Evolutionary conservation across 2,329 filamentous ascomycete species (phyloP).

Genomic region (Aspergillus intermedius): DNA sequence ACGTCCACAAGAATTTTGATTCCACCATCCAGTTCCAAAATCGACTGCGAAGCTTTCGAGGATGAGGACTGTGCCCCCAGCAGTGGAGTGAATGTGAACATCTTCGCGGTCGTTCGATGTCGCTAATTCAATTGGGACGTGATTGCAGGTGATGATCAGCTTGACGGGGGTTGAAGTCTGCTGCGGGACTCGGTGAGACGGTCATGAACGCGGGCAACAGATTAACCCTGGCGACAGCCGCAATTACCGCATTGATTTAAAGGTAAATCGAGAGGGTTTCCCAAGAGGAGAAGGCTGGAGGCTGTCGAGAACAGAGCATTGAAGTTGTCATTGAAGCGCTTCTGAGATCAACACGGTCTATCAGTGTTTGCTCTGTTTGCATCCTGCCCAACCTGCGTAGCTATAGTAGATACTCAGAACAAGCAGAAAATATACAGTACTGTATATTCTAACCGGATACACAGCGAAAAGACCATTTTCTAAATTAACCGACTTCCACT

Average conservation of each 20-base stretch:
- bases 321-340: slow-evolving; percentile 1
- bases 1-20: slow-evolving; percentile 93
- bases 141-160: neutral
- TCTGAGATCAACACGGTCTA: slow-evolving; percentile 1
- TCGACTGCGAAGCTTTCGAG: slow-evolving; percentile 84
- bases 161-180: slow-evolving; percentile 1
- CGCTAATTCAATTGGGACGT: slow-evolving; percentile 3
- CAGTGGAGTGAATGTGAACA: slow-evolving; percentile 95
- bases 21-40: slow-evolving; percentile 91
- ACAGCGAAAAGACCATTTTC: too few species aligned
- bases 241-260: neutral
- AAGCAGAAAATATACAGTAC: too few species aligned
- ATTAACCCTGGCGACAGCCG: neutral
- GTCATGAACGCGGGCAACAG: slow-evolving; percentile 6
- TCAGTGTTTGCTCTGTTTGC: slow-evolving; percentile 16
- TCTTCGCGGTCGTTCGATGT: slow-evolving; percentile 33
- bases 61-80: slow-evolving; percentile 78
- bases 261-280: neutral
- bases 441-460: too few species aligned
- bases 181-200: slow-evolving; percentile 3
- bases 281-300: neutral
- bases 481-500: too few species aligned
- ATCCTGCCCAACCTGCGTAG: neutral
- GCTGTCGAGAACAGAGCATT: neutral
- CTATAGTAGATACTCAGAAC: too few species aligned